Base-by-base conservation (phyloP, 495 filamentous ascomycete genomes). In the Penicillium longicatenatum region DNA sequence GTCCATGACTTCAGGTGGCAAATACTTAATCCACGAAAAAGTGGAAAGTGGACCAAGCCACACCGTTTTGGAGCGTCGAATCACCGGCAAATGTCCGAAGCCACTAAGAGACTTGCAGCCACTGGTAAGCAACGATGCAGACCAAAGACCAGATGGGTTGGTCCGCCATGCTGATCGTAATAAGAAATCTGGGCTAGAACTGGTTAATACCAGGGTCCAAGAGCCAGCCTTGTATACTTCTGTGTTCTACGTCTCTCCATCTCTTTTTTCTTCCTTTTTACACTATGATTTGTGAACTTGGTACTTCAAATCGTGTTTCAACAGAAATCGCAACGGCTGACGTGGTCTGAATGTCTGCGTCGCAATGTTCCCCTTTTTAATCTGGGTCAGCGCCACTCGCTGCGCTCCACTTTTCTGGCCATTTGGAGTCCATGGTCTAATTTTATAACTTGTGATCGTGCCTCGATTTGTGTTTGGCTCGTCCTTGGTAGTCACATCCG, bases 371-470 rank as follows among this genome's bases (percentile, higher is more conserved):
- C 54, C 55, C 51, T 49, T 47, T 50, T 57, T 59, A 59, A 59
- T 62, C 56, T 55, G 50, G 52, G 50, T 39, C 22, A 30, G 56
- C 56, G 61, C 52, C 61, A 56, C 60, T 45, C 14, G 19, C 10
- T 8, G 48, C 37, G 30, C 51, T 57, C 61, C 61, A 63, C 61
- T 59, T 50, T 17, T 29, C 19, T 55, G 61, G 20, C 35, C 26
- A 50, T 22, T 50, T 11, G 31, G 31, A 17, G 30, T 37, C n/a
- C 6, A 33, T 26, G 50, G 45, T 48, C 24, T 52, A 52, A 43
- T 52, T 43, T 52, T 52, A 42, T 42, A 39, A 39, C 19, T 21
- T 21, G 10, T 5, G 6, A 16, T 21, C 14, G 19, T 48, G 19
- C 26, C 21, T 48, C 45, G 20, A 26, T 22, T 48, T 48, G 20